Percentiles rank a stretch among this genome's conserved stretches.
These are phyloP conservation scores for Borealophlyctis nickersoniae DNA, from an alignment of 192 early-diverging fungal species.

Conservation along the genomic window DNA sequence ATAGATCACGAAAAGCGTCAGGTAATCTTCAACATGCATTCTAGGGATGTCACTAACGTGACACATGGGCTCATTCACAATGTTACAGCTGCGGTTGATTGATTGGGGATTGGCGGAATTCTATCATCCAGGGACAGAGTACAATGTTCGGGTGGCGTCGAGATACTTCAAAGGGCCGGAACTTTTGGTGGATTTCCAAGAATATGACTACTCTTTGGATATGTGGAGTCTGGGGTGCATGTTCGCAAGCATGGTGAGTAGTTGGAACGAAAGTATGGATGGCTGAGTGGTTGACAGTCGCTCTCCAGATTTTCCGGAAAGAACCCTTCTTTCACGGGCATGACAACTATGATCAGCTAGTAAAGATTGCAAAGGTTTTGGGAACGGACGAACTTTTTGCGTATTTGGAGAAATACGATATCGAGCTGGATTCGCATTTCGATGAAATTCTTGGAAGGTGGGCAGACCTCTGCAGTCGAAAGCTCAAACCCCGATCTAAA, in stretches of 20 bases:
- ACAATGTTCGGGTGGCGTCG: conserved; percentile 98
- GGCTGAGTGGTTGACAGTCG: not conserved
- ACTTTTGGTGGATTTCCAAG: conserved; percentile 95
- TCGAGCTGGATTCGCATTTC: conserved; percentile 86
- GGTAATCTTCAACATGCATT: not conserved
- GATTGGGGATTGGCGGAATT: conserved; percentile 99
- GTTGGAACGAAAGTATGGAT: no score
- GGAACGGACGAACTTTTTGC: conserved; percentile 92
- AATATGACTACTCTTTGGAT: conserved; percentile 98
- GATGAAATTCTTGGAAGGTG: conserved; percentile 88
- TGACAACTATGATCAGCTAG: conserved; percentile 98
- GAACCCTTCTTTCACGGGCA: conserved; percentile 99
- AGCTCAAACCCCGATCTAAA: no score
- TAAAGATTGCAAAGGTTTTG: conserved; percentile 96
- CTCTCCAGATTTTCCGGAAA: conserved; percentile 88
- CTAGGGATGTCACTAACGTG: not conserved
- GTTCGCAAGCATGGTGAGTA: conserved; percentile 96
- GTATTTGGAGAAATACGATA: conserved; percentile 94
- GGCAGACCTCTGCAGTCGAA: not conserved
- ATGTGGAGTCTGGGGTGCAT: conserved; percentile 99
- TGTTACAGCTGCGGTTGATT: conserved; percentile 92
- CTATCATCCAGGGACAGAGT: conserved; percentile 94
- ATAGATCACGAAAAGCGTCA: conserved; percentile 96
- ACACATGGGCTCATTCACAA: conserved; percentile 51
- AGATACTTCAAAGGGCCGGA: conserved; percentile 99